phyloP scores from a whole-genome alignment of 495 filamentous ascomycete genomes.

The Annulohypoxylon moriforme region DNA sequence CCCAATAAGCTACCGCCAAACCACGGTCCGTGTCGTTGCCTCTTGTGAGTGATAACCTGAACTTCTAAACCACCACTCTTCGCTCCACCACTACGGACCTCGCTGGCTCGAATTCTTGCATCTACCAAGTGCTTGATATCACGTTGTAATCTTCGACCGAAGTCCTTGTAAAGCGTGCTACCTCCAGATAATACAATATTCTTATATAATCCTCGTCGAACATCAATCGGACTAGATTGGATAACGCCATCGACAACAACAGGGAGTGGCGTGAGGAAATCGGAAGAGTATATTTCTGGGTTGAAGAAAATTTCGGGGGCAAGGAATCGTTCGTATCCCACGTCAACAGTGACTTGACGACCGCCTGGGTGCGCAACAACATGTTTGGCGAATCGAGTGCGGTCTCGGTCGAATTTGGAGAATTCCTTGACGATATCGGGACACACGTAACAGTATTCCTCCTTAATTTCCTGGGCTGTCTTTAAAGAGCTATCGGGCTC shows the following conservation, averaged over 20 bases:
- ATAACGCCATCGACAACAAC: conserved; percentile 96
- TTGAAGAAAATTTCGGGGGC: conserved; percentile 99
- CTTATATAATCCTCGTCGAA: conserved; percentile 97
- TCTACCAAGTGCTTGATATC: conserved; percentile 97
- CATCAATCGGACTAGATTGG: conserved; percentile 96
- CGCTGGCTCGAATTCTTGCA: conserved; percentile 65
- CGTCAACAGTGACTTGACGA: conserved; percentile 83
- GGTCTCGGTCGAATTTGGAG: conserved; percentile 88
- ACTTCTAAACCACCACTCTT: conserved; percentile 94
- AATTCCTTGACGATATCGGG: conserved; percentile 99
- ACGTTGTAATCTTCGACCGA: conserved; percentile 92
- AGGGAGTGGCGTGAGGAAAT: conserved; percentile 95
- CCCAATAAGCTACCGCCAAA: conserved; percentile 96
- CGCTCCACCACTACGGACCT: conserved; percentile 91
- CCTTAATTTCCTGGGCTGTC: conserved; percentile 97
- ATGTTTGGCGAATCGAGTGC: conserved; percentile 89
- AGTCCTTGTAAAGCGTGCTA: conserved; percentile 97
- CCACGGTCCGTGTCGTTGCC: conserved; percentile 98
- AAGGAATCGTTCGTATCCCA: conserved; percentile 97
- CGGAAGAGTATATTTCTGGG: conserved; percentile 97
- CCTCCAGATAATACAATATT: conserved; percentile 98
- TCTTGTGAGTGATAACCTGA: conserved; percentile 94
- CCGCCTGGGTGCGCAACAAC: conserved; percentile 88
- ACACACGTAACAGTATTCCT: conserved; percentile 97
- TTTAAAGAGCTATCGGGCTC: conserved; percentile 97